Evolutionary conservation across 169 alveolate genomes (phyloP).

Genomic region (Plasmodium malariae): DNA sequence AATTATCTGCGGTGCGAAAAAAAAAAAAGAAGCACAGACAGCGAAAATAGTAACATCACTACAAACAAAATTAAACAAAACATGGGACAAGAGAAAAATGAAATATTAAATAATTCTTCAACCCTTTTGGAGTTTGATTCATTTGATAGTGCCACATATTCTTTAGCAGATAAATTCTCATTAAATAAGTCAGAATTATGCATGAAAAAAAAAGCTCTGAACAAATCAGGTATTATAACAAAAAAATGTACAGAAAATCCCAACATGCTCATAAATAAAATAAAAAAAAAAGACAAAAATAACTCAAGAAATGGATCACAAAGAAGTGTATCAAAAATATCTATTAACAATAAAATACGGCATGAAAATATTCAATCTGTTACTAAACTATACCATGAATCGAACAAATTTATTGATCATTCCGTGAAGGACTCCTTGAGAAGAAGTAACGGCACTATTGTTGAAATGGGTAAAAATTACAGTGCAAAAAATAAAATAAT

Average conservation of each 20-base stretch:
- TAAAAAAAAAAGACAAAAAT: not conserved
- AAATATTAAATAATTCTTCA: not conserved
- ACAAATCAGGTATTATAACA: not conserved
- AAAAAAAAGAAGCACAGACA: not conserved
- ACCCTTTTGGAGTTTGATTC: not conserved
- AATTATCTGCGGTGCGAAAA: not conserved
- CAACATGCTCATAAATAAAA: not conserved
- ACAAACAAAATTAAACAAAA: not conserved
- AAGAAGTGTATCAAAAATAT: not conserved
- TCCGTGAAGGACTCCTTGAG: not conserved
- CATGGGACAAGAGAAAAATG: not conserved
- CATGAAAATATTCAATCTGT: not conserved
- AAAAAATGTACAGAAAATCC: not conserved
- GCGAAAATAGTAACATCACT: not conserved
- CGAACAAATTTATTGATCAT: not conserved
- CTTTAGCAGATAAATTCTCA: slow-evolving; percentile 5
- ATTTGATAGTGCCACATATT: not conserved
- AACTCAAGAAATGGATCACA: slow-evolving; percentile 1
- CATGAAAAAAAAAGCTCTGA: not conserved
- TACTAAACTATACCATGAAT: not conserved
- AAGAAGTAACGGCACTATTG: not conserved
- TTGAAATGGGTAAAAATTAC: not conserved
- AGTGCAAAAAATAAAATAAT: not conserved
- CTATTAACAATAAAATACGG: not conserved
- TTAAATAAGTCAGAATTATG: not conserved